Percentiles rank a stretch among this genome's conserved stretches.
Conservation (phyloP, 2,329 filamentous ascomycete genomes). For the Septoria petroselini region DNA sequence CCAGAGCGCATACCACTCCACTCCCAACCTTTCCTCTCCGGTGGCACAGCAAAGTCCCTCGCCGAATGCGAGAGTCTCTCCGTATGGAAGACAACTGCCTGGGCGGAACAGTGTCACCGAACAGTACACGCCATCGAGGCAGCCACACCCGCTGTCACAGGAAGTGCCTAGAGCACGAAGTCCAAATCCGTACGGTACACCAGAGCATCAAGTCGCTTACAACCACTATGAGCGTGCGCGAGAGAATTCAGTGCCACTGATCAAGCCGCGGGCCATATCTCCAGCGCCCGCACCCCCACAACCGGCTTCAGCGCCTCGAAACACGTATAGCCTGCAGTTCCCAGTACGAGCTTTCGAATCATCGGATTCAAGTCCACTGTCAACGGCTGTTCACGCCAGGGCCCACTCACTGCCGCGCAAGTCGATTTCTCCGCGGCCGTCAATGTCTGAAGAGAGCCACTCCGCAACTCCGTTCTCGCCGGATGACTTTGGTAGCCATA, state of each 20-base stretch:
- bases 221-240: slow-evolving; percentile 9
- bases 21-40: slow-evolving; percentile 25
- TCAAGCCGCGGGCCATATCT: slow-evolving; percentile 36
- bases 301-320: slow-evolving; percentile 23
- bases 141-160: slow-evolving; percentile 38
- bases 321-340: slow-evolving; percentile 34
- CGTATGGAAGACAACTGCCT: slow-evolving; percentile 25
- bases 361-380: slow-evolving; percentile 42
- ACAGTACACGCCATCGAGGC: slow-evolving; percentile 35
- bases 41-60: slow-evolving; percentile 28
- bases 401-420: slow-evolving; percentile 51
- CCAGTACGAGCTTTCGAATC: slow-evolving; percentile 37
- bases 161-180: slow-evolving; percentile 36
- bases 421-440: slow-evolving; percentile 69
- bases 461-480: slow-evolving; percentile 69
- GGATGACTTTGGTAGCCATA: slow-evolving; percentile 71
- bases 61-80: slow-evolving; percentile 24
- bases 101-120: slow-evolving; percentile 37
- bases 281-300: slow-evolving; percentile 28
- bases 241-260: slow-evolving; percentile 24
- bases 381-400: slow-evolving; percentile 23
- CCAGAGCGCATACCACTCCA: slow-evolving; percentile 33
- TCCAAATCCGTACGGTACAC: slow-evolving; percentile 28
- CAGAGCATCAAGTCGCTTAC: slow-evolving; percentile 4
- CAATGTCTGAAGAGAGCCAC: slow-evolving; percentile 48